Conservation (phyloP, 2,329 filamentous ascomycete genomes). For the Trichoderma sp. region DNA sequence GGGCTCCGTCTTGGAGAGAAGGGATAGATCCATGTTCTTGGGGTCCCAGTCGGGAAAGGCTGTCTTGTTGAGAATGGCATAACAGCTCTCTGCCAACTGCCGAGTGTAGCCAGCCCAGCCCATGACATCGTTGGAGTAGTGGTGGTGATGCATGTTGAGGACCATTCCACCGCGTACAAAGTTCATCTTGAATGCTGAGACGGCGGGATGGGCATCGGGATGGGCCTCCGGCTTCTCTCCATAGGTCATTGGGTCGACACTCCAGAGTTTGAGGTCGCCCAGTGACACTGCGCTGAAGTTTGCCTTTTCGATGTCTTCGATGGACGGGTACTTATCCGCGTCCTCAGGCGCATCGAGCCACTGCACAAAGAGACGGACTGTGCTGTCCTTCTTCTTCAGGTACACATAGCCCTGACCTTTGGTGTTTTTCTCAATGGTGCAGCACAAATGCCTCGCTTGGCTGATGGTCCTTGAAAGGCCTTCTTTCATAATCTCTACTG, state of each 20-base stretch:
- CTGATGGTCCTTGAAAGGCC: no score
- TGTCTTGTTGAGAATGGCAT: no score
- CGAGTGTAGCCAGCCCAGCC: slow-evolving; percentile 2
- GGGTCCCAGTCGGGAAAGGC: neutral
- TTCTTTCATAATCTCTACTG: no score
- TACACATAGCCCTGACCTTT: no score
- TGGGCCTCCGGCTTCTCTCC: neutral
- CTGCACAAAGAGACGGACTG: neutral
- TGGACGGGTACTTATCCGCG: slow-evolving; percentile 4
- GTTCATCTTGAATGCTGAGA: slow-evolving; percentile 6
- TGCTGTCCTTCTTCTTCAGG: slow-evolving; percentile 16
- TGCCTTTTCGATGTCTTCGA: slow-evolving; percentile 1
- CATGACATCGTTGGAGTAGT: slow-evolving; percentile 1
- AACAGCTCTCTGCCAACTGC: neutral
- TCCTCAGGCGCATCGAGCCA: slow-evolving; percentile 2
- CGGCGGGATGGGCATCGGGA: neutral
- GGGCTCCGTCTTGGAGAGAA: neutral
- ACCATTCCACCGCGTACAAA: neutral
- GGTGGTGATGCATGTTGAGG: neutral
- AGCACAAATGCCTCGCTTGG: no score
- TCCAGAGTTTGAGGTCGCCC: slow-evolving; percentile 7
- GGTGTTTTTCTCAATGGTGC: no score
- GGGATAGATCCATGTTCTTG: neutral
- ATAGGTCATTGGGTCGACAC: slow-evolving; percentile 8
- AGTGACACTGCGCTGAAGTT: neutral